These are phyloP conservation scores for Notholithocarpus densiflorus DNA, from an alignment of 306 rosid species.

Conservation along the genomic window DNA sequence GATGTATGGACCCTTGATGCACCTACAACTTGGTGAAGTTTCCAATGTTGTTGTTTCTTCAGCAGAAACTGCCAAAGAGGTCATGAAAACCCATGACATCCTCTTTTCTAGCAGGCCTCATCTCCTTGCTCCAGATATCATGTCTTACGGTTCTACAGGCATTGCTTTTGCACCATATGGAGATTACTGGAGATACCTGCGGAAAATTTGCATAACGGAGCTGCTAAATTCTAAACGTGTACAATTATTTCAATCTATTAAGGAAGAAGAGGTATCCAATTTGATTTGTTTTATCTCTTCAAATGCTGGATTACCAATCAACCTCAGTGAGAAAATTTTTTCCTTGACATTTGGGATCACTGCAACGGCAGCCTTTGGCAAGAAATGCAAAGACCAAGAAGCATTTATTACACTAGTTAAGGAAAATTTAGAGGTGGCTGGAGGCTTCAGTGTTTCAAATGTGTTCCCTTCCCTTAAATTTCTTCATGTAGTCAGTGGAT, in stretches of 20 bases:
- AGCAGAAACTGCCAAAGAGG: constrained; percentile 31
- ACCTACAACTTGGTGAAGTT: constrained; percentile 41
- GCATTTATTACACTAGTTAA: not conserved
- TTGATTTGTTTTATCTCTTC: not conserved
- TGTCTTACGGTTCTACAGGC: constrained; percentile 6
- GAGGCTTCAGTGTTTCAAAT: constrained; percentile 33
- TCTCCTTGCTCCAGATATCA: not conserved
- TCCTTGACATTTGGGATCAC: not conserved
- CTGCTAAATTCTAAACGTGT: constrained; percentile 23
- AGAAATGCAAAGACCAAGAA: constrained; percentile 25
- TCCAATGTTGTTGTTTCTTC: constrained; percentile 32
- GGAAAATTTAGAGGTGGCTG: not conserved
- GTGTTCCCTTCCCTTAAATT: constrained; percentile 37
- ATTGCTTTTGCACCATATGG: constrained; percentile 27
- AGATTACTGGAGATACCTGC: constrained; percentile 26
- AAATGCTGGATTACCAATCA: constrained; percentile 20
- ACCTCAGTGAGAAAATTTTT: constrained; percentile 1
- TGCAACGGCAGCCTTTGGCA: constrained; percentile 18
- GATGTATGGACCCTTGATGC: constrained; percentile 39
- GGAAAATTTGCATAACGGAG: constrained; percentile 24
- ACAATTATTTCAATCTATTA: constrained; percentile 9
- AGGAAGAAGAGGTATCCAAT: constrained; percentile 30
- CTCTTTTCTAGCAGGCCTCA: constrained; percentile 33
- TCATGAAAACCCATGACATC: constrained; percentile 38
- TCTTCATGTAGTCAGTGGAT: constrained; percentile 20